Evolutionary conservation across 2,329 filamentous ascomycete species (phyloP).

Genomic region (Coleophoma crateriformis): DNA sequence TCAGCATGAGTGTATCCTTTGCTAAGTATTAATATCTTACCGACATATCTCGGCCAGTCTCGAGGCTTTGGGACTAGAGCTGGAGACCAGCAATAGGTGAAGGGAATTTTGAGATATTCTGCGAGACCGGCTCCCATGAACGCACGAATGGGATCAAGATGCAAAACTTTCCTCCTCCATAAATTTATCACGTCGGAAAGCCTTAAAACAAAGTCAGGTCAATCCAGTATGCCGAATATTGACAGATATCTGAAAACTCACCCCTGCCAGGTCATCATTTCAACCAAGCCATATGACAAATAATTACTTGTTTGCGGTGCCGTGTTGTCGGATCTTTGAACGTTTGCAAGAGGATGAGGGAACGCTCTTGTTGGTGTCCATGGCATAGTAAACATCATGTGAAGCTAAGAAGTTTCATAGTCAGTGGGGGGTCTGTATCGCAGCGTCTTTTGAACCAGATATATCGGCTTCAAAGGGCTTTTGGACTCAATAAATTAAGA

Average conservation of each 20-base stretch:
- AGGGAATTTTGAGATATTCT: conserved; percentile 5
- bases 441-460: no score
- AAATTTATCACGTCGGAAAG: conserved; percentile 34
- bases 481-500: no score
- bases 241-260: not conserved
- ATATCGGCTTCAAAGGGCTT: no score
- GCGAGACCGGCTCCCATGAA: conserved; percentile 26
- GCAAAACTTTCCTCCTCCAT: conserved; percentile 29
- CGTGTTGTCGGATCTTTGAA: conserved; percentile 59
- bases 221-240: not conserved
- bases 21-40: not conserved
- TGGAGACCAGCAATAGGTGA: conserved; percentile 13
- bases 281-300: conserved; percentile 70
- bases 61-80: conserved; percentile 10
- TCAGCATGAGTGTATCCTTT: not conserved
- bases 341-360: conserved; percentile 69
- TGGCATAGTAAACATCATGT: conserved; percentile 83
- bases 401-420: conserved; percentile 33
- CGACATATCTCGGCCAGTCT: conserved; percentile 11
- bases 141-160: conserved; percentile 31
- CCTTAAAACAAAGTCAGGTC: not conserved
- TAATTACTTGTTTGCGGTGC: conserved; percentile 70
- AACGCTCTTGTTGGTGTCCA: conserved; percentile 70
- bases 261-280: conserved; percentile 82
- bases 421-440: no score